Evolutionary conservation across 306 rosid species (phyloP), one percentile per base, ranked within the genome.

Genomic region (Bauhinia variegata): DNA sequence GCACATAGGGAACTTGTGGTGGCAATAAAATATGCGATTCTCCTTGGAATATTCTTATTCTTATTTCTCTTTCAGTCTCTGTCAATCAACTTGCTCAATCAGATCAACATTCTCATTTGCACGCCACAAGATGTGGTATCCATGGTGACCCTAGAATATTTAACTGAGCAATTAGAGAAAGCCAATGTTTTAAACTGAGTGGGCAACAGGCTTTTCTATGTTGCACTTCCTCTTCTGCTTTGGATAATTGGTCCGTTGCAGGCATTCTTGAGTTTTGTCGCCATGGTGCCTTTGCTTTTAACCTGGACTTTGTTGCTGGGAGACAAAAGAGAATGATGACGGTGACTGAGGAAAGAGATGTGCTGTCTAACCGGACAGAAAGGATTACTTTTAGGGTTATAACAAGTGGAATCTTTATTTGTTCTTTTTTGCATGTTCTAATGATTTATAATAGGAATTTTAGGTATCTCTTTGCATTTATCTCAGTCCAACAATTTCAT

Each of bases 241-340:
- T 95, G 99, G 99, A 83, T 95, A 0, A 91, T 95, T 50, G 99
- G 99, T 7, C 99, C 99, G 0, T 95, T 91, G 3, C 65, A 90
- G 65, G 97, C 88, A 5, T 86, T 95, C 58, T 36, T 95, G 8
- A 88, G 95, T 55, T 85, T 82, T 46, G 38, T 67, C 3, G 77
- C 97, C 0, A 75, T 91, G 89, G 88, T 90, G 41, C 89, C 92
- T 0, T 78, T 91, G 72, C 97, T 95, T 77, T 91, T 67, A 91
- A 91, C 44, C 83, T 95, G 56, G 99, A 95, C 68, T 48, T 95
- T 50, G 86, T 91, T 7, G 52, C 82, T 50, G 77, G 34, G 6
- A 74, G 75, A 53, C 76, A 17, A 15, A 87, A 69, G 32, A 23
- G n/a, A 23, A 23, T 23, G 28, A 56, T 11, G 65, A 61, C 62